phyloP scores from a whole-genome alignment of 768 basidiomycete genomes.

The Hydnum rufescens region DNA sequence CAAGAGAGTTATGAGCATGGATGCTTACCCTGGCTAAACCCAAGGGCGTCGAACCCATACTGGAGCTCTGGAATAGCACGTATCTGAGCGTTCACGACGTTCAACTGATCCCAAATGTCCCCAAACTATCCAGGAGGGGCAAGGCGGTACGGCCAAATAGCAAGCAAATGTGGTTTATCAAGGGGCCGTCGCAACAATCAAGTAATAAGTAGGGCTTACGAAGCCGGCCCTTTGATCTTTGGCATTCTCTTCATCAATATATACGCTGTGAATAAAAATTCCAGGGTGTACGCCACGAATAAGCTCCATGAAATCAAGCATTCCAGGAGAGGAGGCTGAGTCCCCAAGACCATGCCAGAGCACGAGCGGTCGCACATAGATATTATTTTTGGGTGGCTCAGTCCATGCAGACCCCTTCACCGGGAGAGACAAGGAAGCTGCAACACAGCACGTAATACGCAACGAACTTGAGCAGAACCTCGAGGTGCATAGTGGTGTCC shows the following conservation, averaged over 20 bases:
- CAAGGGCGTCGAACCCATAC: constrained; percentile 66
- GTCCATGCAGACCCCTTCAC: neutral
- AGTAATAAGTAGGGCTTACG: constrained; percentile 28
- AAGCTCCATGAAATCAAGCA: constrained; percentile 38
- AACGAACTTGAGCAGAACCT: neutral
- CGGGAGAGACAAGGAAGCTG: neutral
- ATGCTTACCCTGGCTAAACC: constrained; percentile 60
- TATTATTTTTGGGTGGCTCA: neutral
- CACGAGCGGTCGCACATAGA: neutral
- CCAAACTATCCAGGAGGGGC: constrained; percentile 36
- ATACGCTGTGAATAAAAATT: constrained; percentile 59
- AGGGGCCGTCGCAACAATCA: too few species aligned
- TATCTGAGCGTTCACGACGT: constrained; percentile 43
- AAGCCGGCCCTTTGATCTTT: constrained; percentile 51
- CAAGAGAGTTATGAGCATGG: too few species aligned
- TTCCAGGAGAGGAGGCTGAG: constrained; percentile 50
- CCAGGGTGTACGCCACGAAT: constrained; percentile 49
- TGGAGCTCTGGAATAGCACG: constrained; percentile 40
- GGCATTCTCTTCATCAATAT: constrained; percentile 39
- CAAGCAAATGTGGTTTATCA: neutral
- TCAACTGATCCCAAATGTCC: constrained; percentile 51
- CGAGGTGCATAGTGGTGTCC: neutral
- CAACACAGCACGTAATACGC: neutral
- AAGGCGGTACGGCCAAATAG: neutral
- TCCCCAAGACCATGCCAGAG: constrained; percentile 75